phyloP scores from a whole-genome alignment of 164 flowering plant genomes.

The Magnolia changhungtana region DNA sequence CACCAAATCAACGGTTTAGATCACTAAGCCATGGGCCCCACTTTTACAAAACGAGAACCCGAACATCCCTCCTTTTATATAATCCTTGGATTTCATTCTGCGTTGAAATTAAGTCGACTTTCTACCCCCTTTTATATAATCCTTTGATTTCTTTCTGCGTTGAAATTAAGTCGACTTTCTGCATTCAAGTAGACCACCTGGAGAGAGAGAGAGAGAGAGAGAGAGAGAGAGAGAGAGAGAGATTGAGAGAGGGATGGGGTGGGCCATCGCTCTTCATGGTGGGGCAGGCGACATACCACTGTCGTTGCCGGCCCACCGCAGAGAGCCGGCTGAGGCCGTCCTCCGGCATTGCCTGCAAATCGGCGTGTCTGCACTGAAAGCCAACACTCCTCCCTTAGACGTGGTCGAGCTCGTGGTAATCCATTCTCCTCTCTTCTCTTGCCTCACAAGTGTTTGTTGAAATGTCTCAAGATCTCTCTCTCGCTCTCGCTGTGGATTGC shows the following conservation, averaged over 20 bases:
- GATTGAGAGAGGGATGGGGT: conserved; percentile 60
- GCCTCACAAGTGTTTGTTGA: too few species aligned
- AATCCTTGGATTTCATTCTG: too few species aligned
- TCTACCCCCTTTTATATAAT: too few species aligned
- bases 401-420: conserved; percentile 96
- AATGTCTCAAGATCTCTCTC: background rate
- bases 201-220: conserved; percentile 15
- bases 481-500: too few species aligned
- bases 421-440: background rate
- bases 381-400: conserved; percentile 52
- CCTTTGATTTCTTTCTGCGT: too few species aligned
- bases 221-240: conserved; percentile 7
- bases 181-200: too few species aligned
- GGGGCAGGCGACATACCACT: conserved; percentile 91
- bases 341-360: conserved; percentile 72
- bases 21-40: too few species aligned
- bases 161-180: too few species aligned
- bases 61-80: too few species aligned
- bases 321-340: conserved; percentile 55
- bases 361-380: conserved; percentile 74
- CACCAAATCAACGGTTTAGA: too few species aligned
- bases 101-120: too few species aligned
- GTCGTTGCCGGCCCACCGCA: conserved; percentile 51
- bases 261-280: conserved; percentile 98
- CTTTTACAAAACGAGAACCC: too few species aligned